Evolutionary conservation across 1,284 basidiomycete genomes (phyloP), one percentile per base, ranked within the genome.

Genomic region (Cyathus olla): DNA sequence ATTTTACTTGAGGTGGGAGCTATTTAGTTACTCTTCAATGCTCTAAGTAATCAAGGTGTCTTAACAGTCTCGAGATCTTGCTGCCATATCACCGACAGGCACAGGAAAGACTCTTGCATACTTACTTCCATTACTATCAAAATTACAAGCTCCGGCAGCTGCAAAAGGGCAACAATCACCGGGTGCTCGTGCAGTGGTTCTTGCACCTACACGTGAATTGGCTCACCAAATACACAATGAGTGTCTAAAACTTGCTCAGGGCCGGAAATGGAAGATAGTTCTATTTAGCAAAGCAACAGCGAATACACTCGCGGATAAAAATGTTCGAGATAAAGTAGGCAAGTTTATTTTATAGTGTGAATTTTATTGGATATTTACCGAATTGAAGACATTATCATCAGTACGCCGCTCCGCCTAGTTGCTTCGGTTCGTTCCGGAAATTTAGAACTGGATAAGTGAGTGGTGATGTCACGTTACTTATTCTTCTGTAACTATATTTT

Each of bases 201-300:
- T 99, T 57, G 94, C 95, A 1, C 98, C 98, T 1, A 99, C 98
- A 0, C 90, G 96, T 65, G 98, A 99, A 80, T 80, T 99, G n/a
- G 96, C 97, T 0, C 92, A 96, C 66, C 98, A 99, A 74, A 99
- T 99, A 60, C 87, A 95, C 63, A 96, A 95, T 60, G 98, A 99
- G 73, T 95, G 93, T 64, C 74, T 94, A 48, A 96, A 95, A 73
- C 81, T 98, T 15, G 91, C 92, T 1, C 84, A 90, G 64, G 95
- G 94, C 8, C 86, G 94, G 51, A 93, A 91, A 68, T 98, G 96
- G 96, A 85, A 90, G 56, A 86, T 93, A 31, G 81, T 95, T 2
- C 81, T 98, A 24, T 92, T 95, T 70, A 94, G 90, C 73, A 97
- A 96, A 75, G 93, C 95, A 5, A 95, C 92, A 1, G 92, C 92